Conservation (phyloP, 805 yeast genomes). For the Peterozyma xylosa region DNA sequence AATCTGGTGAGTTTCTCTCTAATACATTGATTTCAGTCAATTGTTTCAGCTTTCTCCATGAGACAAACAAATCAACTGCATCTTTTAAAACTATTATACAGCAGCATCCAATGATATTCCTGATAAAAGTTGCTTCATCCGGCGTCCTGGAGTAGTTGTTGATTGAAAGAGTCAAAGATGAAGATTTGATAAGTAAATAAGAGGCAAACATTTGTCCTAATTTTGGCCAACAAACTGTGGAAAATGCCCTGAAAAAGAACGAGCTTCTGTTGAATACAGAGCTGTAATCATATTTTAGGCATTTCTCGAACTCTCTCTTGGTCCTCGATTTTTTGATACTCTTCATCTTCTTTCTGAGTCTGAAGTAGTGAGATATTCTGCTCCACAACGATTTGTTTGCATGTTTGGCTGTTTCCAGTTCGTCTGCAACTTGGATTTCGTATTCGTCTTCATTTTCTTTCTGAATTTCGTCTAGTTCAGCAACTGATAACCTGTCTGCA, state of each 20-base stretch:
- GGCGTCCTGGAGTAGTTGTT: slow-evolving; percentile 22
- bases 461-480: slow-evolving; percentile 24
- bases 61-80: slow-evolving; percentile 19
- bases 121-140: slow-evolving; percentile 25
- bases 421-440: slow-evolving; percentile 7
- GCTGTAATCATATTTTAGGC: slow-evolving; percentile 22
- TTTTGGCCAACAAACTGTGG: slow-evolving; percentile 26
- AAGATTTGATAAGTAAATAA: slow-evolving; percentile 13
- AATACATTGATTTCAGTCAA: slow-evolving; percentile 14
- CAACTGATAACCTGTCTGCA: slow-evolving; percentile 23
- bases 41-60: slow-evolving; percentile 23
- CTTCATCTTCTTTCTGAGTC: slow-evolving; percentile 1
- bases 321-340: slow-evolving; percentile 13
- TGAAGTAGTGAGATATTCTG: slow-evolving; percentile 1
- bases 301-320: slow-evolving; percentile 19
- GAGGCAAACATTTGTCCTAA: slow-evolving; percentile 19
- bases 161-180: slow-evolving; percentile 14
- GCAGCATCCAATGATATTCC: slow-evolving; percentile 27
- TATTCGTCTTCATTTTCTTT: slow-evolving; percentile 20
- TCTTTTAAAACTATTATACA: slow-evolving; percentile 23
- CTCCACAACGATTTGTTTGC: slow-evolving; percentile 1
- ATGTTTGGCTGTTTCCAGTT: not conserved
- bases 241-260: slow-evolving; percentile 11
- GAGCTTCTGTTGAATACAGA: slow-evolving; percentile 15
- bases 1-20: slow-evolving; percentile 5